phyloP scores from a whole-genome alignment of 2,329 filamentous ascomycete species.

The Neoarthrinium moseri region DNA sequence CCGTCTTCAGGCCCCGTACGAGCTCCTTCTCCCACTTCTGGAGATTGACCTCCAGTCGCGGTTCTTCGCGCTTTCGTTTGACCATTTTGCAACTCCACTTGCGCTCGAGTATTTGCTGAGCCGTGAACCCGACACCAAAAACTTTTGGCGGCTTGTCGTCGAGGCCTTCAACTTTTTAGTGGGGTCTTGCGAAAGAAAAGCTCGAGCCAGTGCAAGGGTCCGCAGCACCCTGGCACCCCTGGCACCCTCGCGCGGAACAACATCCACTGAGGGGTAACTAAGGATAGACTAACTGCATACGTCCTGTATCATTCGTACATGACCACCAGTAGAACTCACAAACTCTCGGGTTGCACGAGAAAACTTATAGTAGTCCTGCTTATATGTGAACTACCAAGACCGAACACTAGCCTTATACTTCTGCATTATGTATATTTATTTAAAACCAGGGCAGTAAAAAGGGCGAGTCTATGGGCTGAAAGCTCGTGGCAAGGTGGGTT shows the following conservation, averaged over 20 bases:
- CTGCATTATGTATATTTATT: no score
- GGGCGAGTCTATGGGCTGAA: no score
- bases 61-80: constrained; percentile 56
- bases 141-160: neutral
- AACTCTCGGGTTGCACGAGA: no score
- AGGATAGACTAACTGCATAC: neutral
- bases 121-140: neutral
- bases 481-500: no score
- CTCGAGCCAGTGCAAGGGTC: neutral
- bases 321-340: no score
- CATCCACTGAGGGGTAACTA: neutral
- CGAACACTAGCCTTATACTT: no score
- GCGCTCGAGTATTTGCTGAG: constrained; percentile 74
- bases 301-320: no score
- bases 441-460: no score
- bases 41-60: constrained; percentile 48
- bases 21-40: constrained; percentile 58
- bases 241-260: no score
- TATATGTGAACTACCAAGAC: no score
- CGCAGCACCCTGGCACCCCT: neutral
- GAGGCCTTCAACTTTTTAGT: constrained; percentile 3
- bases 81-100: constrained; percentile 68
- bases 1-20: constrained; percentile 66
- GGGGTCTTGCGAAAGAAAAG: neutral
- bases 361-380: no score